Conservation (phyloP, 2,329 filamentous ascomycete genomes). For the Exophiala lecanii-corni region DNA sequence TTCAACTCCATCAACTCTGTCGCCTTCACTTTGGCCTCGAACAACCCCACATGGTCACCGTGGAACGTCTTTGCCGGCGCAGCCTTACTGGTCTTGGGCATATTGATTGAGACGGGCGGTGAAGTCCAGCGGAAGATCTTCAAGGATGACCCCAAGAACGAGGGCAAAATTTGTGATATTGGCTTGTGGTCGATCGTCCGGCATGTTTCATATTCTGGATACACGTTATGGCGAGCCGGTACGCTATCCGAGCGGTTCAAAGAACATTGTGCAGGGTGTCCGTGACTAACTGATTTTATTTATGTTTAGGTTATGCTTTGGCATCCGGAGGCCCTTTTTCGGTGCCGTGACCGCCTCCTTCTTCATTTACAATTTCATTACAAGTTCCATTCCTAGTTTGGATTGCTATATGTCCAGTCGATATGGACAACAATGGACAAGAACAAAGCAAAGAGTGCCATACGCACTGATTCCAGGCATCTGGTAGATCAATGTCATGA, state of each 20-base stretch:
- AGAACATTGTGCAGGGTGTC: too few relatives aligned
- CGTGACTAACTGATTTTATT: too few relatives aligned
- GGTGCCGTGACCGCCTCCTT: conserved; percentile 39
- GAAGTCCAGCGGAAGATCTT: conserved; percentile 55
- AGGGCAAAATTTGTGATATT: conserved; percentile 48
- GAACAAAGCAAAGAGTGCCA: conserved; percentile 36
- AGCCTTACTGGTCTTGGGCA: conserved; percentile 48
- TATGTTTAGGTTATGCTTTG: conserved; percentile 47
- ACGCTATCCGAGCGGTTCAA: too few relatives aligned
- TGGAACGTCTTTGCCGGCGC: conserved; percentile 44
- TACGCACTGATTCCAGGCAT: conserved; percentile 38
- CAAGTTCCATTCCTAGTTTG: conserved; percentile 43
- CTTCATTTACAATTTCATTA: conserved; percentile 44
- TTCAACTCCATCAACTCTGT: conserved; percentile 54
- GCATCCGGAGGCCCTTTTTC: conserved; percentile 45
- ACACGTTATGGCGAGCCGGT: conserved; percentile 49
- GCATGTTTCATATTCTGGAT: conserved; percentile 54
- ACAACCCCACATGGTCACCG: conserved; percentile 25
- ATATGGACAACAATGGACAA: conserved; percentile 38
- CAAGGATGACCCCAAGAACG: conserved; percentile 48
- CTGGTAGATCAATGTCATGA: too few relatives aligned
- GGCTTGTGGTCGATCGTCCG: conserved; percentile 48
- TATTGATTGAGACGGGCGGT: conserved; percentile 51
- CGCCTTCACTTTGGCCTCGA: conserved; percentile 45
- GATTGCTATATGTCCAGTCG: conserved; percentile 46